These are phyloP conservation scores for Tolypocladium amazonense DNA, from an alignment of 2,329 filamentous ascomycete genomes.

Conservation along the genomic window DNA sequence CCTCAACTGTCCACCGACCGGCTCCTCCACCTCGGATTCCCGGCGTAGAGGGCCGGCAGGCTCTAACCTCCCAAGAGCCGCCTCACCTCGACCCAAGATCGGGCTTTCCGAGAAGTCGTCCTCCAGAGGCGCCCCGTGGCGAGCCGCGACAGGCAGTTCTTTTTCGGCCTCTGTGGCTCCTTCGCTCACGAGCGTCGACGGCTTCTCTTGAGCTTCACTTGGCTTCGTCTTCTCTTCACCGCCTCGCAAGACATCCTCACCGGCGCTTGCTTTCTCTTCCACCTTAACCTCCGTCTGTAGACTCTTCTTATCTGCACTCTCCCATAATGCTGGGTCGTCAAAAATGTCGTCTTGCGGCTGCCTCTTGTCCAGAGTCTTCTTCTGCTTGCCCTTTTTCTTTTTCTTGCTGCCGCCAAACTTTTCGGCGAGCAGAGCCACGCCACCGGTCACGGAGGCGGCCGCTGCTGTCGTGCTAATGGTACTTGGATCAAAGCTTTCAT, in stretches of 20 bases:
- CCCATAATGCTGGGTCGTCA: conserved; percentile 33
- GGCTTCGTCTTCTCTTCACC: neutral
- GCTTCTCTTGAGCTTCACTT: conserved; percentile 5
- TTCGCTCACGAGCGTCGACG: conserved; percentile 6
- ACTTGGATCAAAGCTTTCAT: neutral
- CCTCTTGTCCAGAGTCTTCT: conserved; percentile 28
- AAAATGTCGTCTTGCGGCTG: conserved; percentile 28
- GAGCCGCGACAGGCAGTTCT: conserved; percentile 12
- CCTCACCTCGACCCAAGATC: conserved; percentile 20
- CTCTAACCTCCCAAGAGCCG: conserved; percentile 6
- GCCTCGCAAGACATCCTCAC: conserved; percentile 19
- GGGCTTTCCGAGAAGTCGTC: conserved; percentile 26
- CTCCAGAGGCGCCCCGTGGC: conserved; percentile 12
- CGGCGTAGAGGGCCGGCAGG: conserved; percentile 18
- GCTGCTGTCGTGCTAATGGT: conserved; percentile 15
- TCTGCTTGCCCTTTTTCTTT: conserved; percentile 14
- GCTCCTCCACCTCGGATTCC: conserved; percentile 19
- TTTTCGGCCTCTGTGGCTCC: conserved; percentile 10
- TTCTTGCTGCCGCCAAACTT: conserved; percentile 20
- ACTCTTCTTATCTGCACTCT: conserved; percentile 28
- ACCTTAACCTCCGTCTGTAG: conserved; percentile 13
- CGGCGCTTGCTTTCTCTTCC: conserved; percentile 6
- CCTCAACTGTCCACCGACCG: conserved; percentile 17
- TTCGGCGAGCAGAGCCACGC: conserved; percentile 22
- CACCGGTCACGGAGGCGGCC: conserved; percentile 10